A percentile compares a stretch with the other conserved stretches of the same genome.
Evolutionary conservation across 177 flowering plant species (phyloP).

Genomic region (Tripterygium wilfordii): DNA sequence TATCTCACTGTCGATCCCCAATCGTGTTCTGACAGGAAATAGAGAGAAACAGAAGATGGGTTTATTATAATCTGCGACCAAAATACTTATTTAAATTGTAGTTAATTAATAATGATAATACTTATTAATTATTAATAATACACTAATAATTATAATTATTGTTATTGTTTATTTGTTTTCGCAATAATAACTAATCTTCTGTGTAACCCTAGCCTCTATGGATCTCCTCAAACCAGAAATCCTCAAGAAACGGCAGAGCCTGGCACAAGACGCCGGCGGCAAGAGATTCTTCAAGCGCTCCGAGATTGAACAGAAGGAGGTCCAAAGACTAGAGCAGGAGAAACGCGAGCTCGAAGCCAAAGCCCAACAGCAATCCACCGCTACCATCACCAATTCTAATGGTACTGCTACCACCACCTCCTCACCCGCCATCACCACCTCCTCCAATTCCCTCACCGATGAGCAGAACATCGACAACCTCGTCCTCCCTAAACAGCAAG

Average conservation of each 20-base stretch:
- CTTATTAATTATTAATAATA: too few species aligned
- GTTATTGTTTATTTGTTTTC: too few species aligned
- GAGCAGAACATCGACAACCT: slow-evolving; percentile 82
- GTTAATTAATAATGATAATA: too few species aligned
- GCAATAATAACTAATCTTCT: too few species aligned
- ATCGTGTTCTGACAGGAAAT: too few species aligned
- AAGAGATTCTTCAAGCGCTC: slow-evolving; percentile 76
- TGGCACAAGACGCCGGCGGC: slow-evolving; percentile 63
- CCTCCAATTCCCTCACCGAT: slow-evolving; percentile 48
- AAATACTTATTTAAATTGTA: too few species aligned
- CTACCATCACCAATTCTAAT: slow-evolving; percentile 6
- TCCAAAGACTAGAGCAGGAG: slow-evolving; percentile 81
- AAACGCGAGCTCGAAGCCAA: slow-evolving; percentile 67
- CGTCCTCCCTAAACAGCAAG: slow-evolving; percentile 73
- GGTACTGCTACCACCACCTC: slow-evolving; percentile 6
- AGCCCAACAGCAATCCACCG: slow-evolving; percentile 30
- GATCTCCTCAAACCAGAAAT: slow-evolving; percentile 81
- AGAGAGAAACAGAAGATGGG: too few species aligned
- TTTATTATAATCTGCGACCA: too few species aligned
- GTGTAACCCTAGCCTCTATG: too few species aligned
- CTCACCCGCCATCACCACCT: slow-evolving; percentile 11
- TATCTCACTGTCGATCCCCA: background rate
- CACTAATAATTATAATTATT: too few species aligned
- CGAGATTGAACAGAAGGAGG: slow-evolving; percentile 72
- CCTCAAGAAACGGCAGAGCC: slow-evolving; percentile 51